These are phyloP conservation scores for Dorcoceras hygrometricum DNA, from an alignment of 257 asterid species.

Conservation along the genomic window DNA sequence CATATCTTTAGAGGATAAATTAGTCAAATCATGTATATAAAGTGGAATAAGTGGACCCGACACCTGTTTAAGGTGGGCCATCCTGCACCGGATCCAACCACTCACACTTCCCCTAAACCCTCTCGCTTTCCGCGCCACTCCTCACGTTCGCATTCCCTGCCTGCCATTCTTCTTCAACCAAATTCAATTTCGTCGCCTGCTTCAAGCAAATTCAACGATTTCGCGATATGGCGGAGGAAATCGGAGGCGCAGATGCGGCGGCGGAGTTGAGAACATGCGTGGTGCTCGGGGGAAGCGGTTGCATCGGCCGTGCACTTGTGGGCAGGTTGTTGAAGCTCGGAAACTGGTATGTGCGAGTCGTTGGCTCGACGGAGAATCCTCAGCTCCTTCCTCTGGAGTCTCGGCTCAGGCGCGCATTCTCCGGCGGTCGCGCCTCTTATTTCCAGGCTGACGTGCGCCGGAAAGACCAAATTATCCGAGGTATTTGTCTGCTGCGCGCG, in stretches of 20 bases:
- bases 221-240: slow-evolving; percentile 39
- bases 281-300: slow-evolving; percentile 83
- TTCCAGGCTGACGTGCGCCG: slow-evolving; percentile 60
- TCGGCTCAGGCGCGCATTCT: slow-evolving; percentile 54
- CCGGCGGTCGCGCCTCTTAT: slow-evolving; percentile 67
- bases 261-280: slow-evolving; percentile 48
- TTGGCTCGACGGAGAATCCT: slow-evolving; percentile 49
- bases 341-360: slow-evolving; percentile 76
- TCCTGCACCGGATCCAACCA: slow-evolving; percentile 26
- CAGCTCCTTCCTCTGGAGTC: slow-evolving; percentile 53
- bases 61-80: slow-evolving; percentile 36
- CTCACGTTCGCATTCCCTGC: background rate
- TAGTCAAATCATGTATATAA: no score
- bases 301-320: slow-evolving; percentile 75
- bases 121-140: slow-evolving; percentile 28
- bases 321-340: slow-evolving; percentile 65
- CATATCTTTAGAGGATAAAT: no score
- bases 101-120: background rate
- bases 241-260: slow-evolving; percentile 29
- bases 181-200: background rate
- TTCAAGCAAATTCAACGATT: slow-evolving; percentile 24
- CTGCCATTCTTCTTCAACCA: slow-evolving; percentile 4
- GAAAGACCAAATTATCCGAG: slow-evolving; percentile 51
- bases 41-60: slow-evolving; percentile 13
- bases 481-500: slow-evolving; percentile 28